A percentile compares a stretch with the other conserved stretches of the same genome.
phyloP scores from a whole-genome alignment of 306 rosid genomes.

The Canavalia gladiata region DNA sequence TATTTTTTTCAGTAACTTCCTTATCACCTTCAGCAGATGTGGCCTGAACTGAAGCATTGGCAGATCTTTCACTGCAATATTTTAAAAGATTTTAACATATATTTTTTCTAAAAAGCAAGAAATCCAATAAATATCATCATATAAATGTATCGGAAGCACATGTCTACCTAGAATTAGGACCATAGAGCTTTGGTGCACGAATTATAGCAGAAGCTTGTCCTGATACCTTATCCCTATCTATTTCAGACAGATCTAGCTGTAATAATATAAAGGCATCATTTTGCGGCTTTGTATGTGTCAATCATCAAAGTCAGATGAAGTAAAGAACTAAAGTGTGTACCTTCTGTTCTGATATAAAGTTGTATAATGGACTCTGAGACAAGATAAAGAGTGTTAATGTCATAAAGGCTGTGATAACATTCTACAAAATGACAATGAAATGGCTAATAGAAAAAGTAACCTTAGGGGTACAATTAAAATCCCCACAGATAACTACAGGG shows the following conservation, averaged over 20 bases:
- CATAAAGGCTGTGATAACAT: slow-evolving; percentile 20
- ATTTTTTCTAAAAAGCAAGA: slow-evolving; percentile 39
- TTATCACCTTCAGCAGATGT: slow-evolving; percentile 49
- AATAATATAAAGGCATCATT: slow-evolving; percentile 47
- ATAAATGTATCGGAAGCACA: slow-evolving; percentile 32
- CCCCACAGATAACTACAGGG: slow-evolving; percentile 92
- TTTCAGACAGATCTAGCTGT: slow-evolving; percentile 82
- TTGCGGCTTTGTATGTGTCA: slow-evolving; percentile 28
- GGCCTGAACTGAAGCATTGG: slow-evolving; percentile 52
- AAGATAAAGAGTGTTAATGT: slow-evolving; percentile 41
- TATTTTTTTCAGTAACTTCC: slow-evolving; percentile 56
- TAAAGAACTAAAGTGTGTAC: slow-evolving; percentile 53
- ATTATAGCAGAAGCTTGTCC: slow-evolving; percentile 83
- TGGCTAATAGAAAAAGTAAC: slow-evolving; percentile 54
- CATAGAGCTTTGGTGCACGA: slow-evolving; percentile 50
- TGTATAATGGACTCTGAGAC: slow-evolving; percentile 88
- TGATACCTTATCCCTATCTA: slow-evolving; percentile 82
- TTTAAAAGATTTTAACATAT: slow-evolving; percentile 42
- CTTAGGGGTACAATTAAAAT: slow-evolving; percentile 97
- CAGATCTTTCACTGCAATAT: slow-evolving; percentile 60
- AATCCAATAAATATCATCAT: slow-evolving; percentile 35
- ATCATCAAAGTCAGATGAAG: slow-evolving; percentile 40
- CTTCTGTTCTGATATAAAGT: slow-evolving; percentile 85
- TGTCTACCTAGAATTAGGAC: slow-evolving; percentile 63
- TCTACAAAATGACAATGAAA: slow-evolving; percentile 35